Evolutionary conservation across 2,329 filamentous ascomycete species (phyloP), one percentile per base, ranked within the genome.

Genomic region (Trichoderma koningii): DNA sequence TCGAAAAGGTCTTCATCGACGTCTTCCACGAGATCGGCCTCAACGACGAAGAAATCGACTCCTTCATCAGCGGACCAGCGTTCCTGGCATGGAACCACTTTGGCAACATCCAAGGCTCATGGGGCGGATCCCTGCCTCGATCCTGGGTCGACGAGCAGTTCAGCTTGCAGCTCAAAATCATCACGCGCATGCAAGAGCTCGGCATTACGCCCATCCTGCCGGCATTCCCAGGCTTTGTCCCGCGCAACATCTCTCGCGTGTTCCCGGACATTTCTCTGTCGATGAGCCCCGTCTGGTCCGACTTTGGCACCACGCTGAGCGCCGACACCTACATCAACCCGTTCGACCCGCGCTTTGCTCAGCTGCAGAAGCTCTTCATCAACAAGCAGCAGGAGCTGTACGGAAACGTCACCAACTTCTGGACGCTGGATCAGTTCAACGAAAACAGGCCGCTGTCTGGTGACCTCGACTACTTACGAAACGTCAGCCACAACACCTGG

Each of bases 31-130:
- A 81, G 1, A 72, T 80, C 38, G 78, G 80, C 4, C 74, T 84
- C 38, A 78, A 75, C 0, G 73, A 81, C 34, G 70, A 71, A 5
- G 80, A 83, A 41, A 81, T 83, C 55, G 60, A 72, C 0, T 70
- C 75, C 1, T 84, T 81, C 70, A 73, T 84, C 52, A 81, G 77
- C 53, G 81, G 81, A 0, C 81, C 82, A 3, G 80, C 81, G 0
- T 83, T 83, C 64, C 79, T 81, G 65, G 76, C 81, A 10, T 84
- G 81, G 81, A 83, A 84, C 66, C 78, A 80, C 21, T 81, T 84
- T 63, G 82, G 81, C 12, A 84, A 84, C 67, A 83, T 82, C 17
- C 81, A 83, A 67, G 78, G 79, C 9, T 81, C 79, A 0, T 83
- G 81, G 82, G 76, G 76, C 28, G 79, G 78, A 7, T 71, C 77